These are phyloP conservation scores for Allium fistulosum DNA, from an alignment of 106 monocot genomes.

Conservation along the genomic window DNA sequence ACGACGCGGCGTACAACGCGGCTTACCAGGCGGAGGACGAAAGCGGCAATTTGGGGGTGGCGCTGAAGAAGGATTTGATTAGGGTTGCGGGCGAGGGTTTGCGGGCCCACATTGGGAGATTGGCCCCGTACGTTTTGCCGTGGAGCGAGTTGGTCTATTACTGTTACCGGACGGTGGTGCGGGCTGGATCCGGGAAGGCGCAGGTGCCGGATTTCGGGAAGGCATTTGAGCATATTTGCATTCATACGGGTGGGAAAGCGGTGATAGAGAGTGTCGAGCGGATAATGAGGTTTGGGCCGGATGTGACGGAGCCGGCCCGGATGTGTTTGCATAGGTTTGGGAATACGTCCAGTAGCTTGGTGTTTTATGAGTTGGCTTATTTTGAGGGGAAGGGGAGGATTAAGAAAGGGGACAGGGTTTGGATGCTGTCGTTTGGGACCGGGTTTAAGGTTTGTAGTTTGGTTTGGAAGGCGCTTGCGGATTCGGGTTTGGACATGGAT, in stretches of 20 bases:
- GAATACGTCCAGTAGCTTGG: slow-evolving; percentile 62
- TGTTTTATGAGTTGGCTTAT: slow-evolving; percentile 72
- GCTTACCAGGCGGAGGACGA: slow-evolving; percentile 42
- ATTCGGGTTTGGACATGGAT: slow-evolving; percentile 22
- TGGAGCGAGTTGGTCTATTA: slow-evolving; percentile 14
- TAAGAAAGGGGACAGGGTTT: slow-evolving; percentile 40
- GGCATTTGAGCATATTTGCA: slow-evolving; percentile 59
- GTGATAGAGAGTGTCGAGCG: slow-evolving; percentile 38
- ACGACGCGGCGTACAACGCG: slow-evolving; percentile 30
- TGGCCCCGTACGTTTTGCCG: slow-evolving; percentile 40
- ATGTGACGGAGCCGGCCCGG: slow-evolving; percentile 43
- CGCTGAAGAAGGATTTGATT: slow-evolving; percentile 37
- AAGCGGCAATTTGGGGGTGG: slow-evolving; percentile 20
- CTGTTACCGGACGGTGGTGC: not conserved
- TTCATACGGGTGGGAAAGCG: slow-evolving; percentile 59
- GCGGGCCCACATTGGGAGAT: slow-evolving; percentile 15
- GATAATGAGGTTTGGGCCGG: slow-evolving; percentile 20
- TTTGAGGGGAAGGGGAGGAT: slow-evolving; percentile 57
- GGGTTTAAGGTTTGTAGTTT: slow-evolving; percentile 66
- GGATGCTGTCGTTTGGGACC: slow-evolving; percentile 69
- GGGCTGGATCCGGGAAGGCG: slow-evolving; percentile 8
- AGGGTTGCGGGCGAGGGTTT: slow-evolving; percentile 34
- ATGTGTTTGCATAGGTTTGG: slow-evolving; percentile 74
- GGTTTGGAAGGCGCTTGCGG: slow-evolving; percentile 28
- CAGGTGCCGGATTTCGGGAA: slow-evolving; percentile 40